Percentiles rank a stretch among this genome's conserved stretches.
phyloP scores from a whole-genome alignment of 306 rosid genomes.

The Gastrolobium villosum region DNA sequence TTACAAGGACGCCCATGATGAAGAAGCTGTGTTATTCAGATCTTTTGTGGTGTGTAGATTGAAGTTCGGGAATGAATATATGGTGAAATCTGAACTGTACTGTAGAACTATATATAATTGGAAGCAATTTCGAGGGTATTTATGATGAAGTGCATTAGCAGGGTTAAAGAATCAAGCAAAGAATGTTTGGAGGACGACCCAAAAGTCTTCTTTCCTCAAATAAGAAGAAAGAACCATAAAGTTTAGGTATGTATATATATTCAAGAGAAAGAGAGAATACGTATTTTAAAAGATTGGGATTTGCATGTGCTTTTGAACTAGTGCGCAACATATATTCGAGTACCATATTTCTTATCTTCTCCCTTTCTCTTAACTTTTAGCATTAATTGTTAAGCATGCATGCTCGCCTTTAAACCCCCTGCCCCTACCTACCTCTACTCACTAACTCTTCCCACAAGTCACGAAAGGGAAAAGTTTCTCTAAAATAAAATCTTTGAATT shows the following conservation, averaged over 20 bases:
- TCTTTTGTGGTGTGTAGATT: background rate
- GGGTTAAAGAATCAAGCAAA: slow-evolving; percentile 52
- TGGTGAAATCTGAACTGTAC: slow-evolving; percentile 12
- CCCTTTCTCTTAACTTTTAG: background rate
- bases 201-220: slow-evolving; percentile 67
- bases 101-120: background rate
- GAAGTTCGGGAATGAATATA: background rate
- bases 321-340: background rate
- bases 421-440: too few relatives aligned
- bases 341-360: slow-evolving; percentile 17
- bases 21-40: slow-evolving; percentile 38
- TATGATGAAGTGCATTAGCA: background rate
- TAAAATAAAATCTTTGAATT: background rate
- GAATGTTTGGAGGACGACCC: slow-evolving; percentile 53
- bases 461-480: background rate
- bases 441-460: too few relatives aligned
- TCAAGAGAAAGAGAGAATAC: background rate
- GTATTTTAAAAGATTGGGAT: background rate
- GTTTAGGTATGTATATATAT: background rate
- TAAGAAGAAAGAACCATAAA: slow-evolving; percentile 51
- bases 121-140: slow-evolving; percentile 19
- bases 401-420: background rate
- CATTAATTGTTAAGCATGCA: background rate
- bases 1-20: slow-evolving; percentile 78
- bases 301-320: slow-evolving; percentile 35